phyloP scores from a whole-genome alignment of 2,329 filamentous ascomycete genomes.

The Monosporascus sp. region DNA sequence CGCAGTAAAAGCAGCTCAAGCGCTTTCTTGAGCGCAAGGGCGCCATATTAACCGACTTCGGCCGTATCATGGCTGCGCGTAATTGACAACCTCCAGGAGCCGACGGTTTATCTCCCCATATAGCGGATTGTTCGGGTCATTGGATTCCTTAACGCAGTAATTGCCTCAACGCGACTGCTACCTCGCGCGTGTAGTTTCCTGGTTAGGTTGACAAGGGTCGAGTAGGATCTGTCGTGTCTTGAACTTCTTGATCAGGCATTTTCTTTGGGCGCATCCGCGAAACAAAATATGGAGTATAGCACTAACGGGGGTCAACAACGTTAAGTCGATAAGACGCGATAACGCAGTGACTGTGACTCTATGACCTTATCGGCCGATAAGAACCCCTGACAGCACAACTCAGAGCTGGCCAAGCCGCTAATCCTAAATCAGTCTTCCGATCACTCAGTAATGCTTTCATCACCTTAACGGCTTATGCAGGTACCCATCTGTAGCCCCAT shows the following conservation, averaged over 20 bases:
- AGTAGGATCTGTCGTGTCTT: not conserved
- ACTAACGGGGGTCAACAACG: not conserved
- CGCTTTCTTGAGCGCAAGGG: slow-evolving; percentile 24
- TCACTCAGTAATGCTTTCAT: too few species aligned
- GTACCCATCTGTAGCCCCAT: too few species aligned
- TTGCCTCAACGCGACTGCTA: not conserved
- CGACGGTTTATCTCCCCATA: not conserved
- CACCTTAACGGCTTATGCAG: too few species aligned
- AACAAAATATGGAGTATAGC: not conserved
- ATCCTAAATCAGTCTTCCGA: too few species aligned
- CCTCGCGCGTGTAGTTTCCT: not conserved
- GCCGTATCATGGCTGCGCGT: slow-evolving; percentile 1
- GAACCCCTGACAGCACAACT: not conserved
- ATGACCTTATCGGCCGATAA: not conserved
- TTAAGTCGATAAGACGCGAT: not conserved
- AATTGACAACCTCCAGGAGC: slow-evolving; percentile 2
- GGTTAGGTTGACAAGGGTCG: too few species aligned
- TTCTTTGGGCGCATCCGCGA: not conserved
- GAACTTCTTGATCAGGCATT: not conserved
- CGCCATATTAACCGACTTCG: slow-evolving; percentile 12
- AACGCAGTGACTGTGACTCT: not conserved
- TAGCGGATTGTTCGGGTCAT: not conserved
- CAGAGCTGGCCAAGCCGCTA: not conserved
- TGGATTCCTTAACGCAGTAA: not conserved
- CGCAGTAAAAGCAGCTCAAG: slow-evolving; percentile 80